Percentiles rank a stretch among this genome's conserved stretches.
Evolutionary conservation across 176 grass and related monocot genomes (phyloP).

Genomic region (Eragrostis curvula): DNA sequence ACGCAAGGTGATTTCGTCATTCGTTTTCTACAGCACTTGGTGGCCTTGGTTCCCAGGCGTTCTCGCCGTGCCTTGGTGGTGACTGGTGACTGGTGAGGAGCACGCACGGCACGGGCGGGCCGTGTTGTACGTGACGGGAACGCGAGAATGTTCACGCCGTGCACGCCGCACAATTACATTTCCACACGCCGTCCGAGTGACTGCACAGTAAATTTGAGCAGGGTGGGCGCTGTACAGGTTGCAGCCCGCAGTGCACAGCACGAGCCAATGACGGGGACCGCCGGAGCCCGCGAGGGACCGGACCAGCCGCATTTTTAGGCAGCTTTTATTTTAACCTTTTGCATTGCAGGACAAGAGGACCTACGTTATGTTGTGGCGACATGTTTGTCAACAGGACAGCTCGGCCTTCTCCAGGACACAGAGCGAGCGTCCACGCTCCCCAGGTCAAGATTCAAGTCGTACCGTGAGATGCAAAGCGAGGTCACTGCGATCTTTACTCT

Average conservation of each 20-base stretch:
- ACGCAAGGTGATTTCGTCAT: too few species aligned
- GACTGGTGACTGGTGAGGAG: too few species aligned
- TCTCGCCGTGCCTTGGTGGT: neutral
- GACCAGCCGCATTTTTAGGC: neutral
- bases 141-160: neutral
- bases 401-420: neutral
- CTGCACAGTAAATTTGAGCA: neutral
- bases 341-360: neutral
- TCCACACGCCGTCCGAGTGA: neutral
- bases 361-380: neutral
- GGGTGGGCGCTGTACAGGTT: neutral
- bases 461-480: neutral
- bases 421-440: neutral
- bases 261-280: neutral
- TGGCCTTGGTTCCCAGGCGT: neutral
- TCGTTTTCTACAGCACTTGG: neutral
- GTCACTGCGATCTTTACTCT: neutral
- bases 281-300: neutral
- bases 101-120: too few species aligned
- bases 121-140: neutral
- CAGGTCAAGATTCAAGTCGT: neutral
- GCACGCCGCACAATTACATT: neutral
- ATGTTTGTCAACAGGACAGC: neutral
- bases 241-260: neutral
- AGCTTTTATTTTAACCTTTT: constrained; percentile 6